Conservation (phyloP, 768 basidiomycete genomes). For the Boletus reticulatus region DNA sequence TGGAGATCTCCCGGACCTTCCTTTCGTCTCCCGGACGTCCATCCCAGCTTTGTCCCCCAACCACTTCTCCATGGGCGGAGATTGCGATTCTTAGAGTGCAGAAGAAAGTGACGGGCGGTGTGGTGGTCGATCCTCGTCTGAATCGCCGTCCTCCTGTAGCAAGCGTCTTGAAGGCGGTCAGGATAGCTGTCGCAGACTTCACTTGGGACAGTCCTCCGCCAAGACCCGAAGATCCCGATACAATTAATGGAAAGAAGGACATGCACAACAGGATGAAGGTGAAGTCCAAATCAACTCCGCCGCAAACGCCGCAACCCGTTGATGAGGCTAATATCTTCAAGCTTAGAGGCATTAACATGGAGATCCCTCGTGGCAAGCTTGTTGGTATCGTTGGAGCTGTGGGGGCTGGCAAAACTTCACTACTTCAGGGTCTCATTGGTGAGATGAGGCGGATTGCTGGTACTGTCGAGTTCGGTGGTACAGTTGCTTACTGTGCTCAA, state of each 20-base stretch:
- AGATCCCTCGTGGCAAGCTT: conserved; percentile 72
- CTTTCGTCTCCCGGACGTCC: too few relatives aligned
- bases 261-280: conserved; percentile 8
- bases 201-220: conserved; percentile 82
- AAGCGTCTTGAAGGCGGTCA: too few relatives aligned
- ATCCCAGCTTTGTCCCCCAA: too few relatives aligned
- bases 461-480: conserved; percentile 68
- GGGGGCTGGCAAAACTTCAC: conserved; percentile 53
- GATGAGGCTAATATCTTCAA: conserved; percentile 52
- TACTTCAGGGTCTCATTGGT: conserved; percentile 73
- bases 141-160: too few relatives aligned
- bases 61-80: too few relatives aligned
- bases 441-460: conserved; percentile 80
- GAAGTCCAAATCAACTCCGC: conserved; percentile 15
- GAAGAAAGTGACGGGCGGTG: too few relatives aligned
- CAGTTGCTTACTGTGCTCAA: conserved; percentile 82
- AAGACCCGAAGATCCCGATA: conserved; percentile 36
- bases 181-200: conserved; percentile 69
- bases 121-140: too few relatives aligned
- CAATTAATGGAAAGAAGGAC: not conserved
- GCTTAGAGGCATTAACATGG: conserved; percentile 60
- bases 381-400: conserved; percentile 83
- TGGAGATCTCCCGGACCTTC: too few relatives aligned
- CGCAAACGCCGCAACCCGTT: conserved; percentile 31
- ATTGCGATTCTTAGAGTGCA: too few relatives aligned